Percentiles rank a stretch among this genome's conserved stretches.
Evolutionary conservation across 306 rosid species (phyloP).

Genomic region (Hippophae rhamnoides): DNA sequence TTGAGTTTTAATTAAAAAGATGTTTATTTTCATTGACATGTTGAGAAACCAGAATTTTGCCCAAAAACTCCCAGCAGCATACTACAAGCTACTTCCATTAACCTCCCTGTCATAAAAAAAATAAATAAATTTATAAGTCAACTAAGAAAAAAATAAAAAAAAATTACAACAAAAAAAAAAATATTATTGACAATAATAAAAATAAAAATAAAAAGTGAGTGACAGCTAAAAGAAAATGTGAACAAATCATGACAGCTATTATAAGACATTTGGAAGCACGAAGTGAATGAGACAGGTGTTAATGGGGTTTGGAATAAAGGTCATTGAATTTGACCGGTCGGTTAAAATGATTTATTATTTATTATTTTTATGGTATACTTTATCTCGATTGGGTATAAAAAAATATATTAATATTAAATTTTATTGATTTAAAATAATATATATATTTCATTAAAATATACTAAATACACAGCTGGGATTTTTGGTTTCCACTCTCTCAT

Average conservation of each 20-base stretch:
- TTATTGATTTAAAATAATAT: too few species aligned
- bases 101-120: slow-evolving; percentile 58
- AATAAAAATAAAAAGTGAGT: background rate
- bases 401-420: too few species aligned
- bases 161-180: background rate
- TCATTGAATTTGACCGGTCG: too few species aligned
- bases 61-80: slow-evolving; percentile 77
- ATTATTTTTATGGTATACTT: too few species aligned
- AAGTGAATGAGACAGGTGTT: background rate
- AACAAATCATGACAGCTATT: slow-evolving; percentile 25
- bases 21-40: slow-evolving; percentile 41
- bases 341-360: too few species aligned
- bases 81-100: slow-evolving; percentile 71
- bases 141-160: slow-evolving; percentile 1
- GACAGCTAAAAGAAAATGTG: slow-evolving; percentile 2
- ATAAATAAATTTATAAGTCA: slow-evolving; percentile 18
- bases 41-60: slow-evolving; percentile 48
- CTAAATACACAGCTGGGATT: too few species aligned
- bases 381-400: too few species aligned
- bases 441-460: too few species aligned
- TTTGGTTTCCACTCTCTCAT: too few species aligned
- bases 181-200: background rate
- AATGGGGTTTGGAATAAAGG: too few species aligned
- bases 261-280: slow-evolving; percentile 3
- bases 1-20: slow-evolving; percentile 6